These are phyloP conservation scores for Micractinium sp. DNA, from an alignment of 139 green algal species.

Conservation along the genomic window DNA sequence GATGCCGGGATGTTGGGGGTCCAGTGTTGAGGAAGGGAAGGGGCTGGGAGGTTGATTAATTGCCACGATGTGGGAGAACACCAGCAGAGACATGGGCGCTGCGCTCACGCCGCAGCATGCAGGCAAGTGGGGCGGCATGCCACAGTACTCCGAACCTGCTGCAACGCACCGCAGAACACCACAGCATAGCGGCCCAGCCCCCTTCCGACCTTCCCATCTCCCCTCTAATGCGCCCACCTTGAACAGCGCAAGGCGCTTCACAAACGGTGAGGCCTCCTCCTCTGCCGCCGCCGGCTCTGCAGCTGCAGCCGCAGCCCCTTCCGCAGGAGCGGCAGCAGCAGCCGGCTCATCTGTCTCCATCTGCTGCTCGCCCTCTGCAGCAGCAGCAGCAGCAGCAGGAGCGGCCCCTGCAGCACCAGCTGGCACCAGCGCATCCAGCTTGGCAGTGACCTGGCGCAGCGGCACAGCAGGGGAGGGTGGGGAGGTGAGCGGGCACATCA, in stretches of 20 bases:
- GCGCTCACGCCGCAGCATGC: not conserved
- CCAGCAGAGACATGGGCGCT: not conserved
- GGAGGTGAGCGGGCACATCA: not conserved
- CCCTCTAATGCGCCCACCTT: not conserved
- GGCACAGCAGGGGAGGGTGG: not conserved
- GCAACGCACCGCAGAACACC: not conserved
- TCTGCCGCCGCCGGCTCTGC: not conserved
- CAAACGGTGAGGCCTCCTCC: not conserved
- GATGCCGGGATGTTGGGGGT: slow-evolving; percentile 80
- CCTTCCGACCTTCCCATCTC: not conserved
- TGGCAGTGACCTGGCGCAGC: slow-evolving; percentile 26
- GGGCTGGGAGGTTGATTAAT: too few relatives aligned
- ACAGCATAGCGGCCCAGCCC: not conserved
- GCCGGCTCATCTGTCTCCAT: slow-evolving; percentile 35
- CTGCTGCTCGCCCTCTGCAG: slow-evolving; percentile 17
- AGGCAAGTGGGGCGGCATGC: not conserved
- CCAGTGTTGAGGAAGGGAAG: too few relatives aligned
- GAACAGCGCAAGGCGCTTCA: slow-evolving; percentile 19
- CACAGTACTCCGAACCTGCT: not conserved
- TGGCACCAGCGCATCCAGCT: slow-evolving; percentile 23
- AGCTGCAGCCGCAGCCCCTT: slow-evolving; percentile 44
- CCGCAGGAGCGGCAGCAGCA: slow-evolving; percentile 35
- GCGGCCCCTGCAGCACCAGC: slow-evolving; percentile 20
- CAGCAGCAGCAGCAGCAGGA: slow-evolving; percentile 4
- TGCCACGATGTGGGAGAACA: not conserved